Evolutionary conservation across 2,329 filamentous ascomycete genomes (phyloP).

Genomic region (Bipolaris gigantea): DNA sequence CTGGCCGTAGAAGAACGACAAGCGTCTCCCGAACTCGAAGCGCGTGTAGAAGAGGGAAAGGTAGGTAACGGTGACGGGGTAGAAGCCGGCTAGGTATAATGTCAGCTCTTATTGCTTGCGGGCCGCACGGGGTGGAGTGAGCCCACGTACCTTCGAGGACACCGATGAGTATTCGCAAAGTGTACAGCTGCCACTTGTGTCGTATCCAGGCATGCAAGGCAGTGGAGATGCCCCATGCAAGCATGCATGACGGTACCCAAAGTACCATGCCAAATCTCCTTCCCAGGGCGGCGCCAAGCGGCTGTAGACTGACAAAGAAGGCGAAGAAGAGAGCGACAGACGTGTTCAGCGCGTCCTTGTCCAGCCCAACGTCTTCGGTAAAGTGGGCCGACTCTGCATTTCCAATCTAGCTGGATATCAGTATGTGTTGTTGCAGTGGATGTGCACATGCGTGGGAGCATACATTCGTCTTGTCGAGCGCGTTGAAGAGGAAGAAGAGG

Average conservation of each 20-base stretch:
- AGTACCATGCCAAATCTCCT: constrained; percentile 58
- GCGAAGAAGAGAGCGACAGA: constrained; percentile 61
- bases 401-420: constrained; percentile 45
- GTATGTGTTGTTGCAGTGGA: not conserved
- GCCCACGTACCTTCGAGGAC: constrained; percentile 48
- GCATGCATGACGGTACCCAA: constrained; percentile 62
- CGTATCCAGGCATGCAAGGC: constrained; percentile 53
- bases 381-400: constrained; percentile 63
- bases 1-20: constrained; percentile 61
- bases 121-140: not conserved
- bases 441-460: not conserved
- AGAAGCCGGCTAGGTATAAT: constrained; percentile 55
- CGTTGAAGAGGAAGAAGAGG: constrained; percentile 56
- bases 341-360: constrained; percentile 57
- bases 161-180: constrained; percentile 51
- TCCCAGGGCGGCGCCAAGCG: constrained; percentile 60
- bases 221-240: constrained; percentile 56
- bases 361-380: constrained; percentile 57
- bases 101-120: constrained; percentile 18
- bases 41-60: constrained; percentile 61
- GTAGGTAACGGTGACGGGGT: constrained; percentile 62
- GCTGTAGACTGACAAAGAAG: constrained; percentile 62
- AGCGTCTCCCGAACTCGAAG: constrained; percentile 58
- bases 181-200: constrained; percentile 52
- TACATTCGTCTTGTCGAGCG: constrained; percentile 56